Evolutionary conservation across 495 filamentous ascomycete genomes (phyloP), one percentile per base, ranked within the genome.

Genomic region (Rhizodiscina lignyota): DNA sequence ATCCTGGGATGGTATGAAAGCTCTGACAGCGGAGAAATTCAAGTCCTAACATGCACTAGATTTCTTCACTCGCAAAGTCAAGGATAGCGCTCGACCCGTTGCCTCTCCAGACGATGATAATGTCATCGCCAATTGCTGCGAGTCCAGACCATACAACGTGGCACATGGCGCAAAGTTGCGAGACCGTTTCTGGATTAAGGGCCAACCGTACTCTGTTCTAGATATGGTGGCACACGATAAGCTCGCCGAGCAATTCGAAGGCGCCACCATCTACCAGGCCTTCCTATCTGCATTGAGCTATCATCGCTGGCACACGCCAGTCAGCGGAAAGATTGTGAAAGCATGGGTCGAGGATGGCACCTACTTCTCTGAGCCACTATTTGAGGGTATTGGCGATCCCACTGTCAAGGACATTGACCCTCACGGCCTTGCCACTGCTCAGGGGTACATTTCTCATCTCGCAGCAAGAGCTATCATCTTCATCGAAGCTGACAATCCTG

Each of bases 151-250:
- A 1, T 74, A 65, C 53, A 56, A 59, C 37, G 30, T 70, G 5
- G 32, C 44, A 4, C 37, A 43, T 20, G 20, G 60, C 31, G 59
- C 62, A 49, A 49, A 59, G 19, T 49, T 61, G 5, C 60, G 58
- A 8, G 66, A 70, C 46, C 41, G 53, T 10, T 83, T 83, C 60
- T 83, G 75, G 76, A 55, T 74, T 37, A 84, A 83, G 44, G 59
- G 56, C 24, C 73, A 81, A 49, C 74, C 47, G 0, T 55, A 55
- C 47, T 43, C 37, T 5, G 15, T 55, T 13, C 12, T 32, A 1
- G 47, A 55, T 35, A 53, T 55, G 47, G 37, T 53, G 10, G 42
- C 35, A 4, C 30, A 49, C n/a, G 47, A 48, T 22, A 10, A 17
- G 13, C 36, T 46, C 4, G 39, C 48, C 10, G 34, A 45, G 13